These are phyloP conservation scores for Murraya koenigii DNA, from an alignment of 345 rosid species.

Conservation along the genomic window DNA sequence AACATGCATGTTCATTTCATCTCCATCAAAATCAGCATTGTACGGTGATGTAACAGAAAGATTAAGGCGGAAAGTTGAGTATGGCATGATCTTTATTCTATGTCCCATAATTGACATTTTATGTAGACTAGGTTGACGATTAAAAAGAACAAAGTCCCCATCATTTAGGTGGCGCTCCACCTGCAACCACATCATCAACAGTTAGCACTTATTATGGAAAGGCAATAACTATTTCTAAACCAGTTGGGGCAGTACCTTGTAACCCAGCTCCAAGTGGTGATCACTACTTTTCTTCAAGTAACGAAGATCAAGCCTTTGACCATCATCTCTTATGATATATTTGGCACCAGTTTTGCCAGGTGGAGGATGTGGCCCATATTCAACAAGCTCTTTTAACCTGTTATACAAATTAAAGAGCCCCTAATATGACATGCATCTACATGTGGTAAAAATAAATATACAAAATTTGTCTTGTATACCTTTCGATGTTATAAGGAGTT, in stretches of 20 bases:
- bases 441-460: background rate
- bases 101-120: constrained; percentile 99
- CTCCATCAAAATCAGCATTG: constrained; percentile 99
- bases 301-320: constrained; percentile 96
- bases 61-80: constrained; percentile 89
- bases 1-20: constrained; percentile 99
- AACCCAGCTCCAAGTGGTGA: constrained; percentile 97
- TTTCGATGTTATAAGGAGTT: constrained; percentile 95
- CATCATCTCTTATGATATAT: constrained; percentile 96
- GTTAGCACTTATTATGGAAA: background rate
- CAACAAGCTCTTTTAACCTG: constrained; percentile 94
- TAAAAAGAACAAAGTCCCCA: constrained; percentile 89
- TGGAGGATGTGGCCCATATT: constrained; percentile 96
- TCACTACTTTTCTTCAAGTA: constrained; percentile 97
- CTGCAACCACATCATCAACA: constrained; percentile 37
- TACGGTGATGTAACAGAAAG: constrained; percentile 95
- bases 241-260: constrained; percentile 46
- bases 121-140: constrained; percentile 97
- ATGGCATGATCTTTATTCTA: constrained; percentile 93
- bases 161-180: constrained; percentile 94
- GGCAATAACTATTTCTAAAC: background rate
- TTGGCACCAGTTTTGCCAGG: constrained; percentile 98
- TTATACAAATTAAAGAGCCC: background rate
- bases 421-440: background rate
- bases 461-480: constrained; percentile 28